Evolutionary conservation across 768 basidiomycete species (phyloP).

Genomic region (Hygrocybe coccinea): DNA sequence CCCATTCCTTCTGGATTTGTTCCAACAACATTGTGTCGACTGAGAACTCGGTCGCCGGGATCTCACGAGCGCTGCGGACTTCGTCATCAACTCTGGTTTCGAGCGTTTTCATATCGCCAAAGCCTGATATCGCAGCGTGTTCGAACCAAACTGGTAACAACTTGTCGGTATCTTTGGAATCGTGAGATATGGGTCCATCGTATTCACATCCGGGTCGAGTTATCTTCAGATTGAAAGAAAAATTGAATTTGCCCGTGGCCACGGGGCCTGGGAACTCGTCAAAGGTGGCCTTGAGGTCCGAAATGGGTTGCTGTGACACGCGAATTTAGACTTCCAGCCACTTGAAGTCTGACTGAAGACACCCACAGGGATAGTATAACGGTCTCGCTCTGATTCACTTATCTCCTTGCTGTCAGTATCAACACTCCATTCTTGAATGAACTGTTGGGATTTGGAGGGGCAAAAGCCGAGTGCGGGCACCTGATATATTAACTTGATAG

Average conservation of each 20-base stretch:
- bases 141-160: conserved; percentile 9
- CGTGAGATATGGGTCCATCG: not conserved
- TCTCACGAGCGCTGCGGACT: conserved; percentile 25
- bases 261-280: not conserved
- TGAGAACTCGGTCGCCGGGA: conserved; percentile 17
- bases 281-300: not conserved
- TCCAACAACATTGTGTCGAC: conserved; percentile 15
- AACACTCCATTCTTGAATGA: too few species aligned
- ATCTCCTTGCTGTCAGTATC: too few species aligned
- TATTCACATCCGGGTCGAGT: conserved; percentile 12
- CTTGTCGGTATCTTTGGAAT: too few species aligned
- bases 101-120: conserved; percentile 20
- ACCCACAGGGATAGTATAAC: too few species aligned
- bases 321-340: too few species aligned
- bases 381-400: too few species aligned
- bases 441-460: too few species aligned
- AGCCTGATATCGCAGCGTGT: conserved; percentile 18
- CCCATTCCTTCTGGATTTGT: conserved; percentile 15
- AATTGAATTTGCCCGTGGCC: not conserved
- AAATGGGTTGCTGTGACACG: too few species aligned
- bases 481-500: too few species aligned
- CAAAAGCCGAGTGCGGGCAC: too few species aligned
- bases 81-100: conserved; percentile 17
- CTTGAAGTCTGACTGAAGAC: too few species aligned
- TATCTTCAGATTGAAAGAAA: conserved; percentile 11